phyloP scores from a whole-genome alignment of 208 protist species.

The Trypanosoma brucei region DNA sequence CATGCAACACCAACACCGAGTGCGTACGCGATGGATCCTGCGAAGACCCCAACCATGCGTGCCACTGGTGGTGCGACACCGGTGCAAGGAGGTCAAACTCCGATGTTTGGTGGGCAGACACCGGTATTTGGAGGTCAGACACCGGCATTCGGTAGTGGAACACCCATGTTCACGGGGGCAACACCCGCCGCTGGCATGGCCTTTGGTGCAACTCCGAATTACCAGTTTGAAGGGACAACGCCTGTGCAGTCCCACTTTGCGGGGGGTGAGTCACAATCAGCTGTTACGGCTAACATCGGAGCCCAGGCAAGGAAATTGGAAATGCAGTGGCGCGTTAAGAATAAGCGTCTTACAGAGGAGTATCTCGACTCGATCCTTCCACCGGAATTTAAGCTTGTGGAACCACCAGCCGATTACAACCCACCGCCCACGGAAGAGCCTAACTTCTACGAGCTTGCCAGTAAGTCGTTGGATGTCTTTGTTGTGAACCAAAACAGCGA shows the following conservation, averaged over 20 bases:
- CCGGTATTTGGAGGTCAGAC: slow-evolving; percentile 30
- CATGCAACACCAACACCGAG: slow-evolving; percentile 62
- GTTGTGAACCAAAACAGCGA: slow-evolving; percentile 35
- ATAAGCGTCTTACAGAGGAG: slow-evolving; percentile 80
- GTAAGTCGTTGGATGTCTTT: slow-evolving; percentile 58
- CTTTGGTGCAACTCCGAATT: slow-evolving; percentile 79
- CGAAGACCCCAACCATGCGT: slow-evolving; percentile 49
- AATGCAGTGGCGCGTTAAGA: slow-evolving; percentile 79
- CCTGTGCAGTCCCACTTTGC: slow-evolving; percentile 82
- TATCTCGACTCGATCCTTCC: slow-evolving; percentile 70
- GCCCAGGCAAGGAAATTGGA: slow-evolving; percentile 69
- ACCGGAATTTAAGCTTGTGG: slow-evolving; percentile 60
- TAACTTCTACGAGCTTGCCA: slow-evolving; percentile 87
- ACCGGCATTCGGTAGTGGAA: slow-evolving; percentile 25
- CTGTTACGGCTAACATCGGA: slow-evolving; percentile 69
- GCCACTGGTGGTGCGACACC: slow-evolving; percentile 17
- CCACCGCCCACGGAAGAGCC: slow-evolving; percentile 68
- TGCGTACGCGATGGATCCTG: slow-evolving; percentile 39
- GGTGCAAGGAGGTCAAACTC: slow-evolving; percentile 32
- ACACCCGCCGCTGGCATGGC: slow-evolving; percentile 35
- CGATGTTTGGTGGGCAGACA: slow-evolving; percentile 33
- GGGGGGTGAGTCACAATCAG: slow-evolving; percentile 43
- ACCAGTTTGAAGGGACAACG: slow-evolving; percentile 80
- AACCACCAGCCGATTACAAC: slow-evolving; percentile 78
- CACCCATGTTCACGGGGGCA: slow-evolving; percentile 28